These are phyloP conservation scores for Colletotrichum lentis DNA, from an alignment of 2,329 filamentous ascomycete species.

Conservation along the genomic window DNA sequence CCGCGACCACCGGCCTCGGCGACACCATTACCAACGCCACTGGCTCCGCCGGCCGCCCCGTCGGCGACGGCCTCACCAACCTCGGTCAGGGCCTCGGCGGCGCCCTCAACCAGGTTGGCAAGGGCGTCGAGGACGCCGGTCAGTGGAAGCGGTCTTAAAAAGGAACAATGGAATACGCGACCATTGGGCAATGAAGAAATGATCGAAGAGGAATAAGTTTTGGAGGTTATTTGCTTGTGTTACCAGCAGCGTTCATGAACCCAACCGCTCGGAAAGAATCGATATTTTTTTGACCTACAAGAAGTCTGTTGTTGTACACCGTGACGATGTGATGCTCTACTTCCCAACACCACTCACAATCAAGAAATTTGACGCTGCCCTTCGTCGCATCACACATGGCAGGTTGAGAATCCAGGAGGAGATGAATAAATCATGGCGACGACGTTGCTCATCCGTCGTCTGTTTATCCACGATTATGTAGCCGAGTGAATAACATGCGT, in stretches of 20 bases:
- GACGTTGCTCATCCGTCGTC: background rate
- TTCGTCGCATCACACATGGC: no score
- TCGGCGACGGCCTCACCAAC: slow-evolving; percentile 64
- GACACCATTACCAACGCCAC: slow-evolving; percentile 63
- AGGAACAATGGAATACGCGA: background rate
- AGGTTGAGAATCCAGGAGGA: no score
- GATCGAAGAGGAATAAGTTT: background rate
- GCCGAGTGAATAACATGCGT: background rate
- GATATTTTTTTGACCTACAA: background rate
- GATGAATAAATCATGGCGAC: no score
- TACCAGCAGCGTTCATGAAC: slow-evolving; percentile 14
- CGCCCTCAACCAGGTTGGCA: slow-evolving; percentile 57
- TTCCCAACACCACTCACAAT: no score
- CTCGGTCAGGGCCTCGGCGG: slow-evolving; percentile 63
- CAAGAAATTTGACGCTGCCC: no score
- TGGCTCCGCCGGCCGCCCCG: slow-evolving; percentile 61
- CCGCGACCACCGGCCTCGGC: slow-evolving; percentile 64
- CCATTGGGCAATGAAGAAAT: background rate
- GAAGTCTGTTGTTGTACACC: no score
- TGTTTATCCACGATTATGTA: background rate
- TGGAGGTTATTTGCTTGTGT: slow-evolving; percentile 3
- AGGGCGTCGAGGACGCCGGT: slow-evolving; percentile 66
- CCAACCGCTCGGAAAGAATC: background rate
- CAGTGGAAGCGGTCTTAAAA: slow-evolving; percentile 57
- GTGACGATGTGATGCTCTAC: background rate